Evolutionary conservation across 2,329 filamentous ascomycete species (phyloP), one percentile per base, ranked within the genome.

Genomic region (Scytalidium lignicola): DNA sequence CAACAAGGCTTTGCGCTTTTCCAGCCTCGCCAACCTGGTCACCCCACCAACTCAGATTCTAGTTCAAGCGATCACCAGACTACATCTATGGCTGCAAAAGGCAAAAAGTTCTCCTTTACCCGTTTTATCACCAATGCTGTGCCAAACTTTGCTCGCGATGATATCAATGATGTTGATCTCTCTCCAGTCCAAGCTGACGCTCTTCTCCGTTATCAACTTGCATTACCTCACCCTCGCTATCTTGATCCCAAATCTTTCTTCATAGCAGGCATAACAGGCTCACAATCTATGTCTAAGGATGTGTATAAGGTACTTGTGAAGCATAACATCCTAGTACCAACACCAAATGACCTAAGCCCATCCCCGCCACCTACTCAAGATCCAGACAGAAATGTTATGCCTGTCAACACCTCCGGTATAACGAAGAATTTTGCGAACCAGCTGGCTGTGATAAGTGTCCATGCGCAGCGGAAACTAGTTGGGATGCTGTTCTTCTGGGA

Each of bases 401-500:
- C 55, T 7, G 50, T 62, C 43, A 57, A 55, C 19, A 58, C 54
- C 0, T 22, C 37, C 1, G 44, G 37, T 2, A 54, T 63, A 13
- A 56, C 48, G 2, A 56, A 55, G 23, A 41, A 53, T 8, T 59
- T 62, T 43, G 50, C 58, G 2, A 52, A 54, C 42, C 59, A 63
- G 37, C 32, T 61, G 9, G 47, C 58, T 2, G 42, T 47, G 2
- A 58, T 63, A 44, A 52, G 47, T 8, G 49, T 46, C 2, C 50
- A 58, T 49, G 56, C 49, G 3, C 58, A 62, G 52, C 49, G 55
- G 39, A 59, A 58, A 41, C 15, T 61, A 2, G 50, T 55, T 13
- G 50, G 52, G 21, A 23, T 55, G 46, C 41, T 55, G 29, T 60
- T 60, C 43, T 62, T 62, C 32, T 62, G 60, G 59, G 58, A 59